Evolutionary conservation across 257 asterid genomes (phyloP).

Genomic region (Solanum chaucha): DNA sequence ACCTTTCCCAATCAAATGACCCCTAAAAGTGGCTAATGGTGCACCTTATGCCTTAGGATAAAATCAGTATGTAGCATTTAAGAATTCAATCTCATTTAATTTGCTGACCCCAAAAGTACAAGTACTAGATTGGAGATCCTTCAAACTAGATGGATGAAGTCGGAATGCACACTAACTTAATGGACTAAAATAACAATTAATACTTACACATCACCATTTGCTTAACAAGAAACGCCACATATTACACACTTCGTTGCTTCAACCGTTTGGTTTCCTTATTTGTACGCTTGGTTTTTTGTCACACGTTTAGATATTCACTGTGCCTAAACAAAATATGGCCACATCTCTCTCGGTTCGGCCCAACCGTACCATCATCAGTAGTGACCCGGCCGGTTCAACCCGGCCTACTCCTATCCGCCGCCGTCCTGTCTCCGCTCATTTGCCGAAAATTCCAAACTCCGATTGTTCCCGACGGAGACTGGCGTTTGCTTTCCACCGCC

Average conservation of each 20-base stretch:
- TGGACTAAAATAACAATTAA: background rate
- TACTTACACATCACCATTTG: background rate
- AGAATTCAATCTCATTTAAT: background rate
- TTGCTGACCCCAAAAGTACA: background rate
- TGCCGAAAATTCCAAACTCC: constrained; percentile 5
- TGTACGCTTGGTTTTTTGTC: background rate
- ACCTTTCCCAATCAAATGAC: too few species aligned
- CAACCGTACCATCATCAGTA: constrained; percentile 36
- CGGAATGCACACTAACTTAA: background rate
- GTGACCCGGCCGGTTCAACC: constrained; percentile 25
- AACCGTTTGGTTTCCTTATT: background rate
- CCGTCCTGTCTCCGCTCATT: constrained; percentile 6
- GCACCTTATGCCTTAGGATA: background rate
- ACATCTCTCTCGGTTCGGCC: constrained; percentile 74
- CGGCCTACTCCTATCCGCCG: constrained; percentile 11
- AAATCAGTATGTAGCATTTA: background rate
- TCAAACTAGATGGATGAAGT: background rate
- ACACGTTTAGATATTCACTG: background rate
- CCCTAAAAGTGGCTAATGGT: background rate
- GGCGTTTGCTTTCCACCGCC: constrained; percentile 24
- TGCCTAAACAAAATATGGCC: constrained; percentile 36
- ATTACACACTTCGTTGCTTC: background rate
- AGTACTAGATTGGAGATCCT: background rate
- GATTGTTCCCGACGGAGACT: constrained; percentile 7
- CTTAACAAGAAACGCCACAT: background rate